Percentiles rank a stretch among this genome's conserved stretches.
Conservation (phyloP, 257 asterid genomes). For the Ehretia macrophylla region DNA sequence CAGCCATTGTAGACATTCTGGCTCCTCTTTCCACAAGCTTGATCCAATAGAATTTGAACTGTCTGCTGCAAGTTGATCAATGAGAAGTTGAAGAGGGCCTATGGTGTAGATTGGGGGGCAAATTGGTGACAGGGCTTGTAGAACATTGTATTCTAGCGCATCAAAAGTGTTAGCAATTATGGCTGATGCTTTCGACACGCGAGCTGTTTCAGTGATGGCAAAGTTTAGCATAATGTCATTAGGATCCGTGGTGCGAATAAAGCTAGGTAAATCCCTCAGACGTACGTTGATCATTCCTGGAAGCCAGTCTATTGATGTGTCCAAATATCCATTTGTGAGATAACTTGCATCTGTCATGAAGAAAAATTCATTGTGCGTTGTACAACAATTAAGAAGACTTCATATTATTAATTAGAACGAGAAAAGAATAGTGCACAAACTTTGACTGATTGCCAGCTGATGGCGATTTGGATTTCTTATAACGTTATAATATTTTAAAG, state of each 20-base stretch:
- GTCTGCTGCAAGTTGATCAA: slow-evolving; percentile 16
- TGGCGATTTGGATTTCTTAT: too few relatives aligned
- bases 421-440: too few relatives aligned
- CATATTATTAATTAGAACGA: too few relatives aligned
- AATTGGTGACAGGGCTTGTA: slow-evolving; percentile 19
- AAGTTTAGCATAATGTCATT: slow-evolving; percentile 24
- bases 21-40: slow-evolving; percentile 36
- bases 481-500: too few relatives aligned
- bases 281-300: slow-evolving; percentile 31
- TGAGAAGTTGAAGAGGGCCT: slow-evolving; percentile 34
- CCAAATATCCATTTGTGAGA: slow-evolving; percentile 22
- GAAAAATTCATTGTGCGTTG: not conserved
- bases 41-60: slow-evolving; percentile 13
- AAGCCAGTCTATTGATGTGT: slow-evolving; percentile 24
- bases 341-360: slow-evolving; percentile 26
- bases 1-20: slow-evolving; percentile 32
- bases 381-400: too few relatives aligned
- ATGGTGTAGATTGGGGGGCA: slow-evolving; percentile 38
- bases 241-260: slow-evolving; percentile 21
- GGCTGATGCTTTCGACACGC: slow-evolving; percentile 33
- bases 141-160: slow-evolving; percentile 24
- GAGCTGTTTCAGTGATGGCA: slow-evolving; percentile 16
- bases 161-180: slow-evolving; percentile 35
- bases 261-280: slow-evolving; percentile 24
- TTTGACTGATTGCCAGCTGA: too few relatives aligned